These are phyloP conservation scores for Wallacemonas sp. DNA, from an alignment of 208 protist genomes.

Conservation along the genomic window DNA sequence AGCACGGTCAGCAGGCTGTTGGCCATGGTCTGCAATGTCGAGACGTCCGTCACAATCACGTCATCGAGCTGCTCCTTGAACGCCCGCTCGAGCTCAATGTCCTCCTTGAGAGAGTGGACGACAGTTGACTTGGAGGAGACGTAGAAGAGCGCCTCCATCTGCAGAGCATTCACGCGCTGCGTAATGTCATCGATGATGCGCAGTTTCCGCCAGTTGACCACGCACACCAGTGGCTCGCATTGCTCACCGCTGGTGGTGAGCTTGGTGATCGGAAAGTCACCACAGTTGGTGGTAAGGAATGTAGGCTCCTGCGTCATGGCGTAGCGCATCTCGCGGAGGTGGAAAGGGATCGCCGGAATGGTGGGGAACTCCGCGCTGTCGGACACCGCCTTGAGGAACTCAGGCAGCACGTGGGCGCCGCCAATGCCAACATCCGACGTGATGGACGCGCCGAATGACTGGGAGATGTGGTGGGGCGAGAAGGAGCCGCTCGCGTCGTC, in stretches of 20 bases:
- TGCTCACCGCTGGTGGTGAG: constrained; percentile 1
- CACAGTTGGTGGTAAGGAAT: constrained; percentile 32
- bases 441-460: constrained; percentile 9
- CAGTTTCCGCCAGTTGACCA: constrained; percentile 68
- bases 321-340: constrained; percentile 41
- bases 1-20: constrained; percentile 27
- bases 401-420: constrained; percentile 21
- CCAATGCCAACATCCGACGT: constrained; percentile 16
- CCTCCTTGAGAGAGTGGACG: constrained; percentile 23
- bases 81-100: constrained; percentile 28
- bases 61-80: constrained; percentile 42
- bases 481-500: constrained; percentile 7
- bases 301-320: constrained; percentile 36
- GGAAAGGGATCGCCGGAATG: constrained; percentile 44
- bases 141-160: constrained; percentile 40
- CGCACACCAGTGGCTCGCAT: constrained; percentile 22
- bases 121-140: constrained; percentile 29
- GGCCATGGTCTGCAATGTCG: constrained; percentile 36
- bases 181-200: constrained; percentile 45
- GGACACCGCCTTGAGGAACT: constrained; percentile 45
- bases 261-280: constrained; percentile 9
- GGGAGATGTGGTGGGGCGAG: constrained; percentile 7
- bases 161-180: constrained; percentile 28
- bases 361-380: constrained; percentile 50
- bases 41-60: constrained; percentile 31